Conservation (phyloP, 495 filamentous ascomycete genomes). For the Physcia stellaris region DNA sequence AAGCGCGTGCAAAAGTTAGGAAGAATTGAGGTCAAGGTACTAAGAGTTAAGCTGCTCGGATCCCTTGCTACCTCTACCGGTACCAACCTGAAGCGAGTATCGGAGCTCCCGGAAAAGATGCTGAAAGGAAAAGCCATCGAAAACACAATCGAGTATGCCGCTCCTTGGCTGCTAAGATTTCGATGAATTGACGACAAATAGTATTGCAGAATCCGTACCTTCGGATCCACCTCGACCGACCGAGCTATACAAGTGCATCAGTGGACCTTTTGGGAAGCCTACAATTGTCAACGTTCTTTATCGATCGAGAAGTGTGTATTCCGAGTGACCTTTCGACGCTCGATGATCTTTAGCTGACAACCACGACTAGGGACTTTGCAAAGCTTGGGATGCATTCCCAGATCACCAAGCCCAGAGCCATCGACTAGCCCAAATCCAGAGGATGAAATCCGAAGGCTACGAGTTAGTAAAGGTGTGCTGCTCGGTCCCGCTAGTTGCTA, state of each 20-base stretch:
- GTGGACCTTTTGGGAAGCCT: constrained; percentile 1
- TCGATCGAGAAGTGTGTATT: constrained; percentile 9
- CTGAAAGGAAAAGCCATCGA: constrained; percentile 12
- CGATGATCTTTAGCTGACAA: background rate
- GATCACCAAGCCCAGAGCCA: constrained; percentile 10
- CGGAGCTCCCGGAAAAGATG: constrained; percentile 8
- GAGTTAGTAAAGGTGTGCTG: background rate
- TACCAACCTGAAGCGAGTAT: background rate
- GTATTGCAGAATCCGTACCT: background rate
- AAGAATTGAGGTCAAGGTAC: background rate
- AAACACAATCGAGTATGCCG: constrained; percentile 8
- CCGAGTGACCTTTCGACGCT: too few relatives aligned
- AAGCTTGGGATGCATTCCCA: constrained; percentile 15
- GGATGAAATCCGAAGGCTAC: background rate
- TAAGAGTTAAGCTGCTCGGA: background rate
- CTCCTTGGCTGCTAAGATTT: background rate
- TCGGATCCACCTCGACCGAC: background rate
- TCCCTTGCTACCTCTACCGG: background rate
- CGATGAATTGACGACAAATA: background rate
- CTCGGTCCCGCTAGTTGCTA: background rate
- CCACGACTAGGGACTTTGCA: constrained; percentile 9
- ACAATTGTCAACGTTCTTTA: constrained; percentile 8
- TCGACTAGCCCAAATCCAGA: background rate
- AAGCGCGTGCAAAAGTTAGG: too few relatives aligned
- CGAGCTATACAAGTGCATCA: background rate